These are phyloP conservation scores for Pythium graminicola DNA, from an alignment of 352 stramenopile species.

Conservation along the genomic window DNA sequence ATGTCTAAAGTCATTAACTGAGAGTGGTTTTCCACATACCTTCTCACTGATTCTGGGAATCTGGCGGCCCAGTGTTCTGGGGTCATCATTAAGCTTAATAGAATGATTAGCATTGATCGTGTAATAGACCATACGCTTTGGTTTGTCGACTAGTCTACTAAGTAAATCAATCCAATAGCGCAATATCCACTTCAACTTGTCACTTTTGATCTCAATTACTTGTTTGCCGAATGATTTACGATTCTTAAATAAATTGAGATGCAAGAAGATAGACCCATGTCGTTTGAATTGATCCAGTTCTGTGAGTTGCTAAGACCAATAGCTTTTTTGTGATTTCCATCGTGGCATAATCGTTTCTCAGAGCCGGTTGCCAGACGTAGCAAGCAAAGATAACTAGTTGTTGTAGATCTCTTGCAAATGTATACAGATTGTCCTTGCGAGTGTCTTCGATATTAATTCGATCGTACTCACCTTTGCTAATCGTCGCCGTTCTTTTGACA, in stretches of 20 bases:
- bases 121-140: slow-evolving; percentile 5
- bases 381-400: neutral
- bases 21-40: neutral
- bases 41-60: neutral
- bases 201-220: slow-evolving; percentile 1
- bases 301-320: neutral
- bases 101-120: slow-evolving; percentile 4
- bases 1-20: neutral
- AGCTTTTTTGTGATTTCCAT: neutral
- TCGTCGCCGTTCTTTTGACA: neutral
- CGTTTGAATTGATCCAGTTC: slow-evolving; percentile 5
- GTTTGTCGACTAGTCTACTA: neutral
- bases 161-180: slow-evolving; percentile 3
- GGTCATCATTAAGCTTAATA: neutral
- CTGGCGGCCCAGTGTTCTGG: neutral
- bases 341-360: neutral
- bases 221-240: slow-evolving; percentile 7
- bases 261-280: neutral
- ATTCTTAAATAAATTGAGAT: neutral
- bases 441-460: neutral
- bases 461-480: neutral
- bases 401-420: neutral
- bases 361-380: neutral
- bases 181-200: slow-evolving; percentile 6
- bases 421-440: neutral